phyloP scores from a whole-genome alignment of 129 eudicot species.

The Flaveria ramosissima region DNA sequence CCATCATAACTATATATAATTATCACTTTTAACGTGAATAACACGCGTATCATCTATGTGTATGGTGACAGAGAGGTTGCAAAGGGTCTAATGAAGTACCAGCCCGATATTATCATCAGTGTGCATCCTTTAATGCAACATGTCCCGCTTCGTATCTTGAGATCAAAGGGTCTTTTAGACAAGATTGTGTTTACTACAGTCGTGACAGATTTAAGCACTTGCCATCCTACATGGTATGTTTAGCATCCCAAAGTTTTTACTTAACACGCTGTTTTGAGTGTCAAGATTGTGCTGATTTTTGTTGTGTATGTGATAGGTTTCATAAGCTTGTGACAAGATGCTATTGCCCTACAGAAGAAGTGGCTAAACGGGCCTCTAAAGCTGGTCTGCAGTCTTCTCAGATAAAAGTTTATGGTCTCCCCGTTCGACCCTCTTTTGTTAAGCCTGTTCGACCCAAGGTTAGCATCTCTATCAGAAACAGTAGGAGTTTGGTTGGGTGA shows the following conservation, averaged over 20 bases:
- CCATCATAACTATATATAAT: neutral
- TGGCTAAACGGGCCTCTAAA: slow-evolving; percentile 83
- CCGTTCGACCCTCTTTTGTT: slow-evolving; percentile 96
- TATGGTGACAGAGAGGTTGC: slow-evolving; percentile 72
- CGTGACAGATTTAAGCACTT: slow-evolving; percentile 88
- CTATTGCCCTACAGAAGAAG: slow-evolving; percentile 96
- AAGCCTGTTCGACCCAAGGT: slow-evolving; percentile 90
- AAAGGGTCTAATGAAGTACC: slow-evolving; percentile 90
- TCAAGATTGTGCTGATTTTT: slow-evolving; percentile 19
- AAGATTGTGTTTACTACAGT: slow-evolving; percentile 96
- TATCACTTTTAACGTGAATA: neutral
- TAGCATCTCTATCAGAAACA: slow-evolving; percentile 12
- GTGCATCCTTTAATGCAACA: slow-evolving; percentile 99
- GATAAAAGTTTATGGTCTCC: slow-evolving; percentile 89
- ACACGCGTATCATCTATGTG: neutral
- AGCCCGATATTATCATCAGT: slow-evolving; percentile 92
- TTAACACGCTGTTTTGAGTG: neutral
- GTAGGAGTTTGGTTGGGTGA: slow-evolving; percentile 6
- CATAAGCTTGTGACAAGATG: slow-evolving; percentile 99
- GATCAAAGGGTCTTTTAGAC: slow-evolving; percentile 84
- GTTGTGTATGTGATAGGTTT: slow-evolving; percentile 58
- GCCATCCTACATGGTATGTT: slow-evolving; percentile 96
- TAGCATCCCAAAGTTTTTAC: slow-evolving; percentile 10
- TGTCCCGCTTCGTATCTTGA: slow-evolving; percentile 91
- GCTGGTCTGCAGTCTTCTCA: slow-evolving; percentile 94